phyloP scores from a whole-genome alignment of 805 yeast species.

The Candida silvicultrix region DNA sequence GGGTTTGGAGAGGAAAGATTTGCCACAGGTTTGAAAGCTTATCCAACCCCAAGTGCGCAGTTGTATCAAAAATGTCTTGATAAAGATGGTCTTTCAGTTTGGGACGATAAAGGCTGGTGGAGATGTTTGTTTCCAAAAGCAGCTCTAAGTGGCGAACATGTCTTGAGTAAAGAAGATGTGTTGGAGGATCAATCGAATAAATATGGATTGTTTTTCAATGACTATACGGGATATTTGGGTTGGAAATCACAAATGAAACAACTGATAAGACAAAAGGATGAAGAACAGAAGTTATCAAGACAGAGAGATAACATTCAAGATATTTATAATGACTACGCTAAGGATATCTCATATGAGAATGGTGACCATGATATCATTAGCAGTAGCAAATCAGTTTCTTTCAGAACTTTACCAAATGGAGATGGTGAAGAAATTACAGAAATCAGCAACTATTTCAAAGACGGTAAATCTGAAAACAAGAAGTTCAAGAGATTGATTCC shows the following conservation, averaged over 20 bases:
- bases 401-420: constrained; percentile 35
- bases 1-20: constrained; percentile 8
- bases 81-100: constrained; percentile 62
- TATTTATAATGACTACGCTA: constrained; percentile 21
- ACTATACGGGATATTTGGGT: constrained; percentile 55
- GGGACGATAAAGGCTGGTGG: constrained; percentile 89
- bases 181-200: constrained; percentile 35
- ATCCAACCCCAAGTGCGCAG: constrained; percentile 50
- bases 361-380: constrained; percentile 27
- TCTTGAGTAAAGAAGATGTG: constrained; percentile 52
- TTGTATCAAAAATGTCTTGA: constrained; percentile 60
- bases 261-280: constrained; percentile 33
- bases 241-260: constrained; percentile 59
- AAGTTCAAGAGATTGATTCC: constrained; percentile 33
- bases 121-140: constrained; percentile 76
- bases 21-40: constrained; percentile 39
- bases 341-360: constrained; percentile 11
- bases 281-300: constrained; percentile 6
- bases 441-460: constrained; percentile 30
- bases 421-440: constrained; percentile 34
- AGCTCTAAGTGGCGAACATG: constrained; percentile 24
- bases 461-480: constrained; percentile 34
- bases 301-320: constrained; percentile 10
- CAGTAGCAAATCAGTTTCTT: constrained; percentile 29
- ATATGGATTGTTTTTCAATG: constrained; percentile 56